Base-by-base conservation (phyloP, 345 rosid genomes). In the Ricinus communis region DNA sequence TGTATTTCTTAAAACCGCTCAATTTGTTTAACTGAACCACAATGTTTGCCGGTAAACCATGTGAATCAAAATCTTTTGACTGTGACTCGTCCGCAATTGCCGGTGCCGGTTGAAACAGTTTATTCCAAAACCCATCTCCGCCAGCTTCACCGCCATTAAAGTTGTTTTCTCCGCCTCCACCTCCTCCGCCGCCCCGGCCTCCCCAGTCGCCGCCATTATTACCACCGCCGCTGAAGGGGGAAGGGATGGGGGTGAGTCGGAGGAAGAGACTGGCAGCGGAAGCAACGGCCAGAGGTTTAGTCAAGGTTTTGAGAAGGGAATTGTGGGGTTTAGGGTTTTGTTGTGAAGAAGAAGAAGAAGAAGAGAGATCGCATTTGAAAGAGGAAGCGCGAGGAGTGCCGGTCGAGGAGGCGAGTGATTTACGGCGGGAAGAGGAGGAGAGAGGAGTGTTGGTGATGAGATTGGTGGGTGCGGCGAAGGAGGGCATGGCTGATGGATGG, bases 1-100 rank as follows among this genome's bases (percentile, higher is more conserved):
- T 96, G 68, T 90, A 96, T 62, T 84, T 93, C 80, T 89, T 96
- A 78, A 88, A 88, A 9, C 90, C 96, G 68, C 96, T 96, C 12
- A 96, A 87, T 79, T 91, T 93, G 81, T 77, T 87, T 53, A 96
- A 79, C 76, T 88, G 99, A 13, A 96, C 90, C 0, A 84, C 77
- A 30, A 89, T 88, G 85, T 96, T 91, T 25, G 90, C 97, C 3
- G 99, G 99, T 15, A 92, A 71, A 7, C 98, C 98, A 50, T 89
- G 99, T 25, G 96, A 76, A 76, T 96, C 98, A 94, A 93, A 96
- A 41, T 91, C 99, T 41, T 72, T 81, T 8, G 82, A 78, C 53
- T 87, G 90, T 49, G 46, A 73, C 43, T 93, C 98, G 53, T 93
- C 97, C 2, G 98, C 99, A 41, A 88, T 82, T 0, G 99, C 98